A percentile compares a stretch with the other conserved stretches of the same genome.
phyloP scores from a whole-genome alignment of 1,139 yeast genomes.

The Eremothecium cymbalariae region DNA sequence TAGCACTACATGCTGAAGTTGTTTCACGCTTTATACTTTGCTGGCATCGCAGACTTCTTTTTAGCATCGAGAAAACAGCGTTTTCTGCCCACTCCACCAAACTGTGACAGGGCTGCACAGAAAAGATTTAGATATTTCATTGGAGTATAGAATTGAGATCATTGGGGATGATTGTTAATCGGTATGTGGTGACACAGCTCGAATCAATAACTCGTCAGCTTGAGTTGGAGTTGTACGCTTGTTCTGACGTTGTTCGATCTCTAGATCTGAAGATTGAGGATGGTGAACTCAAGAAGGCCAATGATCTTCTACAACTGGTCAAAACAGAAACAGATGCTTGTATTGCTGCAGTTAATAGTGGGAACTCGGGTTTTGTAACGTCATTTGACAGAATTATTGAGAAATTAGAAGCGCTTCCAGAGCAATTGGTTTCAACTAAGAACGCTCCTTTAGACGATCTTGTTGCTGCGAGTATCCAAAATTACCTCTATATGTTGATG shows the following conservation, averaged over 20 bases:
- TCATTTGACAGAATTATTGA: neutral
- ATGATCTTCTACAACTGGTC: slow-evolving; percentile 2
- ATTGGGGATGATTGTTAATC: slow-evolving; percentile 7
- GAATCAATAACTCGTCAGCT: slow-evolving; percentile 3
- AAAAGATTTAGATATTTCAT: neutral
- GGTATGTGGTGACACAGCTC: slow-evolving; percentile 1
- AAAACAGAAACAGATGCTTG: slow-evolving; percentile 3
- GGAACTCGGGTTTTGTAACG: neutral
- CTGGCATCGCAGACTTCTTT: too few species aligned
- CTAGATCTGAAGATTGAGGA: neutral
- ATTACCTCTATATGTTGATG: slow-evolving; percentile 13
- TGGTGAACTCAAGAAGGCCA: slow-evolving; percentile 2
- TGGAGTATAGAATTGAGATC: slow-evolving; percentile 54
- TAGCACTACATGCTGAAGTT: too few species aligned
- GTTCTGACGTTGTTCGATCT: neutral
- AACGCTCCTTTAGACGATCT: slow-evolving; percentile 1
- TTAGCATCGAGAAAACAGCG: too few species aligned
- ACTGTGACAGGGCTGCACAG: too few species aligned
- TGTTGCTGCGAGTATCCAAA: slow-evolving; percentile 5
- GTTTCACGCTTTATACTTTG: too few species aligned
- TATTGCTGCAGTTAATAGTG: slow-evolving; percentile 3
- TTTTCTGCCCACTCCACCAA: neutral
- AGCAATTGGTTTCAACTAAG: neutral
- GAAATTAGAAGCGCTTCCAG: neutral
- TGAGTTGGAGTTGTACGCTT: slow-evolving; percentile 1